phyloP scores from a whole-genome alignment of 2,329 filamentous ascomycete genomes.

The Trichoderma atroviride region DNA sequence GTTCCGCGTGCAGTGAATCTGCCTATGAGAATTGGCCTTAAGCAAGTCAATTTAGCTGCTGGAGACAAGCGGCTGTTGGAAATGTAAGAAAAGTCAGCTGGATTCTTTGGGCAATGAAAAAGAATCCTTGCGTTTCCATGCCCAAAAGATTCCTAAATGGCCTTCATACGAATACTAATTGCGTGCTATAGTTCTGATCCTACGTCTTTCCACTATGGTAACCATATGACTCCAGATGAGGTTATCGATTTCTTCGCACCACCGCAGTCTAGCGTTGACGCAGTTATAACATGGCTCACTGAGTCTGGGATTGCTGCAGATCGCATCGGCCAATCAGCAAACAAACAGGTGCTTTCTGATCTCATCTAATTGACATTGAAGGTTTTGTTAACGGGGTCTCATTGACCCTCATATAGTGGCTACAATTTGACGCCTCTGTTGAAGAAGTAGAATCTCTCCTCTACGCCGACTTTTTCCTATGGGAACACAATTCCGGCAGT shows the following conservation, averaged over 20 bases:
- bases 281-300: not conserved
- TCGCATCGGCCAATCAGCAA: not conserved
- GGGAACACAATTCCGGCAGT: not conserved
- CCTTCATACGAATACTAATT: not conserved
- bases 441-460: not conserved
- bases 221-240: not conserved
- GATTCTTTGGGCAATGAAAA: not conserved
- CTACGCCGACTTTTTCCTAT: not conserved
- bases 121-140: not conserved
- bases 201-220: not conserved
- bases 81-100: not conserved
- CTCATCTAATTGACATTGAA: not conserved
- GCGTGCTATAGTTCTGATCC: not conserved
- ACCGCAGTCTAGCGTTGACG: not conserved
- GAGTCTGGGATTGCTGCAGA: not conserved
- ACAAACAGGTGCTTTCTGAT: not conserved
- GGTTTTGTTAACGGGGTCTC: not conserved
- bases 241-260: not conserved
- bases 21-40: not conserved
- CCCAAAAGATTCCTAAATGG: not conserved
- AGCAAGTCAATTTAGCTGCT: not conserved
- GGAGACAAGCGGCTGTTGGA: not conserved
- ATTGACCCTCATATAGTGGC: not conserved
- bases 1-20: not conserved
- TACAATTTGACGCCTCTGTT: not conserved